These are phyloP conservation scores for Talaromyces nanjingensis DNA, from an alignment of 495 filamentous ascomycete genomes.

Conservation along the genomic window DNA sequence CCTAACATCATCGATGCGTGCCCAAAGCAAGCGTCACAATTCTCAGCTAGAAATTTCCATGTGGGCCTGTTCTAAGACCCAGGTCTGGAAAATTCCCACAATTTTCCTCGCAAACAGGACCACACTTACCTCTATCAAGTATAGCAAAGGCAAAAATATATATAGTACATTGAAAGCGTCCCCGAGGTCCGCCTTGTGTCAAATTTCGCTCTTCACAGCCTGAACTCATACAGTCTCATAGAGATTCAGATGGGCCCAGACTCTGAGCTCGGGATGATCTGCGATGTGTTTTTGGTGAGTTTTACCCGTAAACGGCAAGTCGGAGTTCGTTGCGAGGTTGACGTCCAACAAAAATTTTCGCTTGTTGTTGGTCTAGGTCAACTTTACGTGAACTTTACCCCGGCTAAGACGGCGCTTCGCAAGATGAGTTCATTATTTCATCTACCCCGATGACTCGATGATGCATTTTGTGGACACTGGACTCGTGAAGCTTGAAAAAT, in stretches of 20 bases:
- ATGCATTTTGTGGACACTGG: background rate
- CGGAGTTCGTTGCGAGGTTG: conserved; percentile 1
- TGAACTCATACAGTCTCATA: background rate
- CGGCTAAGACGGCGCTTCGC: background rate
- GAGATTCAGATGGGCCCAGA: background rate
- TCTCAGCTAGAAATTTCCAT: conserved; percentile 5
- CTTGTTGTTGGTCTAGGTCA: background rate
- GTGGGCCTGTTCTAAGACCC: background rate
- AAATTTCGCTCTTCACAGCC: background rate
- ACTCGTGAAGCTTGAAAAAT: background rate
- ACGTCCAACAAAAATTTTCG: background rate
- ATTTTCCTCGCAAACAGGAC: background rate
- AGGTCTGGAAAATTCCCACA: background rate
- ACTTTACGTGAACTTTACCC: background rate
- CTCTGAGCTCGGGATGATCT: background rate
- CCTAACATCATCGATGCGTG: background rate
- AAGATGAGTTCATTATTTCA: background rate
- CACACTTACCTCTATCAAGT: background rate
- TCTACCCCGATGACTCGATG: background rate
- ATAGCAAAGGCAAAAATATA: background rate
- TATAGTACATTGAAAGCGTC: background rate
- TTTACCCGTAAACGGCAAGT: background rate
- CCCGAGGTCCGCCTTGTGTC: background rate
- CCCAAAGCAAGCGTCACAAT: background rate
- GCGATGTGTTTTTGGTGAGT: background rate